A percentile compares a stretch with the other conserved stretches of the same genome.
phyloP scores from a whole-genome alignment of 2,329 filamentous ascomycete genomes.

The Beauveria sp. region DNA sequence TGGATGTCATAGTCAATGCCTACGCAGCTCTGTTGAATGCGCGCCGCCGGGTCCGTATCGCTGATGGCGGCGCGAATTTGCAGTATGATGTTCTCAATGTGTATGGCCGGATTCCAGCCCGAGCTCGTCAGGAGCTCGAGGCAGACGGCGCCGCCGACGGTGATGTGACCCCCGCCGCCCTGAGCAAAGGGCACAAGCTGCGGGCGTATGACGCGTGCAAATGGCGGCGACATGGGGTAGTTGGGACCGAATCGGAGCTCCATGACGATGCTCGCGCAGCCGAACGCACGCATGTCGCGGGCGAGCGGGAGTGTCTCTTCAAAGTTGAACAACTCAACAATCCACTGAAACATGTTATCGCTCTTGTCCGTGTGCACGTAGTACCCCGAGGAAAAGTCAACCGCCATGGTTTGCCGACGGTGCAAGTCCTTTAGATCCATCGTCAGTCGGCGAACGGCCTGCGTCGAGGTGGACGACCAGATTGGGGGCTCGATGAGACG shows the following conservation, averaged over 20 bases:
- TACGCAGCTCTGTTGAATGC: constrained; percentile 38
- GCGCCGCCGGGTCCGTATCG: constrained; percentile 64
- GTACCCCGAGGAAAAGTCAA: constrained; percentile 68
- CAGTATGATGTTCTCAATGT: constrained; percentile 71
- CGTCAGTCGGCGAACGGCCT: constrained; percentile 48
- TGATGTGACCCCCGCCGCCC: constrained; percentile 83
- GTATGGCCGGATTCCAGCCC: constrained; percentile 68
- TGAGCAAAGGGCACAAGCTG: constrained; percentile 63
- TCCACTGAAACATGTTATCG: constrained; percentile 81
- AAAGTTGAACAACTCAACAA: constrained; percentile 82
- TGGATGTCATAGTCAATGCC: constrained; percentile 52
- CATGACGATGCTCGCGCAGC: constrained; percentile 61
- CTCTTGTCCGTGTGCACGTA: constrained; percentile 63
- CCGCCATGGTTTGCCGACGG: constrained; percentile 53
- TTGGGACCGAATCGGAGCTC: constrained; percentile 74
- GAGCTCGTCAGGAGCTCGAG: constrained; percentile 79
- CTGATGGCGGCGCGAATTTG: constrained; percentile 73
- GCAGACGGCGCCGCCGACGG: constrained; percentile 71
- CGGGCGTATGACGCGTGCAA: constrained; percentile 75
- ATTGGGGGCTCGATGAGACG: constrained; percentile 37
- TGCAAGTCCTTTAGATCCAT: constrained; percentile 55
- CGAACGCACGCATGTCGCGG: constrained; percentile 59
- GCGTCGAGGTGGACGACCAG: constrained; percentile 56
- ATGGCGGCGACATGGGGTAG: constrained; percentile 74
- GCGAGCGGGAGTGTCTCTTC: constrained; percentile 61